These are phyloP conservation scores for Magnolia changhungtana DNA, from an alignment of 164 flowering plant species.

Conservation along the genomic window DNA sequence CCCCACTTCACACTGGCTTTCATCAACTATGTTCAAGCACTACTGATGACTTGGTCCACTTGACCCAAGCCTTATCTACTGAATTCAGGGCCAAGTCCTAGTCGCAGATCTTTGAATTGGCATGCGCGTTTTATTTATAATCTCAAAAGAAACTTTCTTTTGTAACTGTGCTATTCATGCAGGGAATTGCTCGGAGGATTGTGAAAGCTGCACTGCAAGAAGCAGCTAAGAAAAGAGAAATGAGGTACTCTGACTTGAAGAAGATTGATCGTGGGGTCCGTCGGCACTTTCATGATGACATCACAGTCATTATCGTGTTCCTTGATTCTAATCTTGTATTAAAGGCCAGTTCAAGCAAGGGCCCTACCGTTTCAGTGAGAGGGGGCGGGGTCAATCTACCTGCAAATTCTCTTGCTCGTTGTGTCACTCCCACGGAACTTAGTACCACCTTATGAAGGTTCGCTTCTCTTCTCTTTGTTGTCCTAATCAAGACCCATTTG, in stretches of 20 bases:
- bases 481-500: slow-evolving; percentile 14
- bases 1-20: not conserved
- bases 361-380: slow-evolving; percentile 43
- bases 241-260: slow-evolving; percentile 71
- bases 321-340: slow-evolving; percentile 54
- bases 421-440: slow-evolving; percentile 39
- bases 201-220: slow-evolving; percentile 76
- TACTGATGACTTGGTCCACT: not conserved
- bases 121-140: not conserved
- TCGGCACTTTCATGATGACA: slow-evolving; percentile 80
- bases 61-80: not conserved
- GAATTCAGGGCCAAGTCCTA: not conserved
- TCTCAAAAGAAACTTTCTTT: not conserved
- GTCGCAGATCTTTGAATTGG: not conserved
- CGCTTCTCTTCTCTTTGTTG: slow-evolving; percentile 20
- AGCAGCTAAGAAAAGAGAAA: slow-evolving; percentile 88
- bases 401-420: slow-evolving; percentile 50
- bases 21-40: not conserved
- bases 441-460: slow-evolving; percentile 25
- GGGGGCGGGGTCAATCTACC: slow-evolving; percentile 52
- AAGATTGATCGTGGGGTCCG: slow-evolving; percentile 81
- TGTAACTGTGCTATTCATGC: slow-evolving; percentile 16
- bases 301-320: slow-evolving; percentile 61
- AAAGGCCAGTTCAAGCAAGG: slow-evolving; percentile 42
- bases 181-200: slow-evolving; percentile 78